These are phyloP conservation scores for Vaccinium macrocarpon DNA, from an alignment of 148 eudicot species.

Conservation along the genomic window DNA sequence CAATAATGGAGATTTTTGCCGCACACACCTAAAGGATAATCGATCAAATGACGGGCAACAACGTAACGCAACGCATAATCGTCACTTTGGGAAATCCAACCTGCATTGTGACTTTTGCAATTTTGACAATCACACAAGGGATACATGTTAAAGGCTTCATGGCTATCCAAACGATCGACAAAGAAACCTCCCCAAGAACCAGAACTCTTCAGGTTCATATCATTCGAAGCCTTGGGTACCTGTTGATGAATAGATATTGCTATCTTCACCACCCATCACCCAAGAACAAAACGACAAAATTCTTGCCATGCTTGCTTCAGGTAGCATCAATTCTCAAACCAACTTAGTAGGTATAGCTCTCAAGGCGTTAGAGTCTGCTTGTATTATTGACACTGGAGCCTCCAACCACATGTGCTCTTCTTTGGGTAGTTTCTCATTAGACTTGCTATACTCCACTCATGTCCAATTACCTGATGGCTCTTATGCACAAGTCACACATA, in stretches of 20 bases:
- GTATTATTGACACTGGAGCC: slow-evolving; percentile 7
- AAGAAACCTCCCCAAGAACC: neutral
- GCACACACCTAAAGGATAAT: neutral
- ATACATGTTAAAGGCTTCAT: too few relatives aligned
- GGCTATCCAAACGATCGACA: neutral
- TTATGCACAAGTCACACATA: neutral
- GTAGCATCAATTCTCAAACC: neutral
- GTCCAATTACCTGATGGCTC: neutral
- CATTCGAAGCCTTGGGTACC: neutral
- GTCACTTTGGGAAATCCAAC: neutral
- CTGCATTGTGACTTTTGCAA: neutral
- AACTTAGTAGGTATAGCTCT: neutral
- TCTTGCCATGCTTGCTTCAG: neutral
- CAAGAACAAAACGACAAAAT: neutral
- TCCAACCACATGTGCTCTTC: neutral
- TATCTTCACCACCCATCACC: neutral
- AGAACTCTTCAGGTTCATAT: neutral
- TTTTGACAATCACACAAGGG: too few relatives aligned
- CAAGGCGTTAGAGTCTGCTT: neutral
- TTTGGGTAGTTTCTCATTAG: neutral
- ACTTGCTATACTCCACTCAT: neutral
- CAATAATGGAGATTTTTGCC: neutral
- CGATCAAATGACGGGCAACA: neutral
- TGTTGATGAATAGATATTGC: neutral
- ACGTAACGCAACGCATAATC: neutral